phyloP scores from a whole-genome alignment of 495 filamentous ascomycete genomes.

The Daldinia decipiens region DNA sequence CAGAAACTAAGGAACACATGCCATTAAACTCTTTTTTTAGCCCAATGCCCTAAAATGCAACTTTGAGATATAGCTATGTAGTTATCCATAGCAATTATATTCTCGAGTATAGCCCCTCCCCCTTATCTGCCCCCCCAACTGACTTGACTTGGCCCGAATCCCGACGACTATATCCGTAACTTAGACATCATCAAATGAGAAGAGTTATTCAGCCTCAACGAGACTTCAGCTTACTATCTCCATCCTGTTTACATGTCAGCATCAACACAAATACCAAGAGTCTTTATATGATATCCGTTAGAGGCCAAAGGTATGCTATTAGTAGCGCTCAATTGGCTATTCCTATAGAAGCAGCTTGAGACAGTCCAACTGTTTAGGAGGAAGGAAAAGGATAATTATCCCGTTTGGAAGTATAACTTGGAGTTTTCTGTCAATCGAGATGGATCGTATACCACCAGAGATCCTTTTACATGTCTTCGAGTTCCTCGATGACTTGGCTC shows the following conservation, averaged over 20 bases:
- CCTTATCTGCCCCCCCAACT: not conserved
- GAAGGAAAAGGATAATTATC: not conserved
- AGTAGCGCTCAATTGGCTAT: not conserved
- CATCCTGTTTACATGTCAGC: not conserved
- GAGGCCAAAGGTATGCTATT: not conserved
- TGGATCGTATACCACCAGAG: constrained; percentile 56
- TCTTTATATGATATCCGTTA: not conserved
- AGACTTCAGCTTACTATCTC: not conserved
- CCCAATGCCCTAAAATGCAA: too few relatives aligned
- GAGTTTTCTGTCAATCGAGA: constrained; percentile 14
- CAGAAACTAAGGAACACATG: too few relatives aligned
- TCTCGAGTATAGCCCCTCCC: not conserved
- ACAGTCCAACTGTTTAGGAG: not conserved
- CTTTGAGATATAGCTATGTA: not conserved
- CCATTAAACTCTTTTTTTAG: too few relatives aligned
- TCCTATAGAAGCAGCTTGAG: not conserved
- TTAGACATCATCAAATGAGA: constrained; percentile 2
- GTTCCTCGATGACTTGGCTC: constrained; percentile 49
- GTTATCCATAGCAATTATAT: not conserved
- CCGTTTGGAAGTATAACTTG: not conserved
- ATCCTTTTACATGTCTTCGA: constrained; percentile 53
- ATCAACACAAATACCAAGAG: not conserved
- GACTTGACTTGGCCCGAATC: not conserved
- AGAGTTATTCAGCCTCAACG: not conserved
- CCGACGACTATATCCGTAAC: not conserved